Evolutionary conservation across 768 basidiomycete genomes (phyloP), one percentile per base, ranked within the genome.

Genomic region (Tephrocybe rancida): DNA sequence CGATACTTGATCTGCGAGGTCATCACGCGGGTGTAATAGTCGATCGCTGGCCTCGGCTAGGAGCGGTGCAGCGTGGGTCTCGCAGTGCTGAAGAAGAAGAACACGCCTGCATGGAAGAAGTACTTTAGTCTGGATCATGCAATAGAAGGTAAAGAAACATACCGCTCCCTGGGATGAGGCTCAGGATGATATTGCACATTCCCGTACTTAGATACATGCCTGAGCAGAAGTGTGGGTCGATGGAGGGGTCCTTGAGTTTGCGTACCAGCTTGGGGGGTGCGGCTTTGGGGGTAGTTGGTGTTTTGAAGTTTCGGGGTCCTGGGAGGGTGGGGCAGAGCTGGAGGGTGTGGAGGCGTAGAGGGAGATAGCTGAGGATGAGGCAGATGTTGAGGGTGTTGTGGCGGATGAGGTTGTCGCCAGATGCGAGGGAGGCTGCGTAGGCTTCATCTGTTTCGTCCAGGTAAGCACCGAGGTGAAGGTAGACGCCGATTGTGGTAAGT

Each of bases 1-100:
- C 82, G 72, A 58, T 86, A 90, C 61, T 90, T 85, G 6, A 61
- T 66, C 55, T 89, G 87, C 1, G 77, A 74, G 34, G 80, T 73
- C 63, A 87, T 79, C n/a, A 88, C 90, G 65, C 69, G 80, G 1
- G 76, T 78, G 69, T 95, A 92, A 62, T 83, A 88, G 37, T 79
- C 78, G 44, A 94, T 87, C 0, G 95, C 95, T 35, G 72, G 71
- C 11, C 72, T 74, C 0, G 95, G 93, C 62, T 90, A 87, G 9
- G 87, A 85, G 50, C 88, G 81, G 44, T 80, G 78, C 14, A 95
- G 80, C 11, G 84, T 80, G 22, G 96, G 80, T 3, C 97, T 83
- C 4, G 95, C 95, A 9, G 92, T 88, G 44, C 90, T 94, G 67
- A 96, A 96, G 24, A 98, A 84, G 80, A 94, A 96, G 71, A 96